Evolutionary conservation across 306 rosid species (phyloP), one percentile per base, ranked within the genome.

Genomic region (Lathyrus aphaca): DNA sequence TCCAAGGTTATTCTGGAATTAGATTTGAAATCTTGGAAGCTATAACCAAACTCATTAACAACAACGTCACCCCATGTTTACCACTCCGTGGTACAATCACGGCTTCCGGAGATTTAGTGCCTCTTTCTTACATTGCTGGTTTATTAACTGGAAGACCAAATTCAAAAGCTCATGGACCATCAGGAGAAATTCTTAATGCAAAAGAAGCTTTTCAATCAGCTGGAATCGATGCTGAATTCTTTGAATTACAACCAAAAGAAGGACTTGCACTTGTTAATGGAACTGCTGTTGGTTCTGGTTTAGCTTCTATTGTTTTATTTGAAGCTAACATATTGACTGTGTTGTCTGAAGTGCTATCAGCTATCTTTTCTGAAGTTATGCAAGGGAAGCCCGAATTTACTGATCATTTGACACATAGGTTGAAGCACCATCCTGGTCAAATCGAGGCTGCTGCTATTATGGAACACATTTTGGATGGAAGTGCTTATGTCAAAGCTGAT

Each of bases 361-460:
- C 39, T 35, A 35, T 35, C 0, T 35, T 35, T 35, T 10, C 10
- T 35, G 39, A 35, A 35, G 39, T 35, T 35, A 35, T 35, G 10
- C 39, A 35, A 35, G 39, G 39, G 39, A 35, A 35, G 2, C 39
- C 39, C 8, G 39, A 35, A 1, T 35, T 35, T 8, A 35, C 39
- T 1, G 39, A 35, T 35, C 39, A 35, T 35, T 35, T 35, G 90
- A 91, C 90, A 0, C 97, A 91, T 43, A 91, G 89, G 55, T 45
- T 89, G 45, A 91, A 91, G 82, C 97, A 91, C 69, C 97, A 91
- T 42, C 97, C 97, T 16, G 97, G 97, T 8, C 97, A 91, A 11
- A 25, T 25, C 3, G 29, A 25, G 4, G 29, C 4, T 25, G 29
- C 29, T 25, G 29, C 29, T 25, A 25, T 25, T 25, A 25, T 25